Conservation (phyloP, 495 filamentous ascomycete species). For the Hypoxylon trugodes region DNA sequence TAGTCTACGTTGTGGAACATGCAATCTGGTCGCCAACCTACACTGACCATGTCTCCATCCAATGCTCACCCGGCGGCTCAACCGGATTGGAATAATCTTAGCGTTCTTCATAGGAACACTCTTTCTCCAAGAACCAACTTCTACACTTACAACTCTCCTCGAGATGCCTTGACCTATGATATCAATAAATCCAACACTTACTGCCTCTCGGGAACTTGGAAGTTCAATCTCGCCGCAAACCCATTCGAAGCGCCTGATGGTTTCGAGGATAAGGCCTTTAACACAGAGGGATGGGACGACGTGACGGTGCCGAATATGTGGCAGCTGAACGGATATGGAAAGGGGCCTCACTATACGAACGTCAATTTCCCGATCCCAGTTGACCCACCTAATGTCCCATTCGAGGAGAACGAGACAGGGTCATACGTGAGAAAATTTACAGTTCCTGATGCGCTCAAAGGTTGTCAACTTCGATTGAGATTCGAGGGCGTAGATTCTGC, state of each 20-base stretch:
- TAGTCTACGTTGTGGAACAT: background rate
- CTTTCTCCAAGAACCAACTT: constrained; percentile 62
- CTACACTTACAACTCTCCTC: constrained; percentile 47
- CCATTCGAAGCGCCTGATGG: constrained; percentile 56
- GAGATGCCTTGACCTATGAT: constrained; percentile 43
- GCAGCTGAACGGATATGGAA: constrained; percentile 71
- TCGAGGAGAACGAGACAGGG: constrained; percentile 66
- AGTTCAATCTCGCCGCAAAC: constrained; percentile 62
- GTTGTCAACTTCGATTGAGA: constrained; percentile 61
- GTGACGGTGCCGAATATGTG: constrained; percentile 71
- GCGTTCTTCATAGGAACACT: constrained; percentile 57
- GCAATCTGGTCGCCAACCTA: background rate
- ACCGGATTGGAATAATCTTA: constrained; percentile 59
- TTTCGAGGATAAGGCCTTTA: constrained; percentile 38
- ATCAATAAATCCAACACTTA: constrained; percentile 41
- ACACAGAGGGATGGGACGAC: constrained; percentile 52
- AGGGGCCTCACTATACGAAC: constrained; percentile 68
- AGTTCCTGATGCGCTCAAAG: constrained; percentile 52
- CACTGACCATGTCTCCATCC: constrained; percentile 20
- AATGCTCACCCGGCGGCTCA: constrained; percentile 27
- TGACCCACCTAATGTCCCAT: constrained; percentile 64
- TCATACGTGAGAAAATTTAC: constrained; percentile 65
- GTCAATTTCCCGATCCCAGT: constrained; percentile 67
- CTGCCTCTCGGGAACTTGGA: constrained; percentile 65
- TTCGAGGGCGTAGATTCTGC: constrained; percentile 75